These are phyloP conservation scores for Amesomyces nigricolor DNA, from an alignment of 2,329 filamentous ascomycete species.

Conservation along the genomic window DNA sequence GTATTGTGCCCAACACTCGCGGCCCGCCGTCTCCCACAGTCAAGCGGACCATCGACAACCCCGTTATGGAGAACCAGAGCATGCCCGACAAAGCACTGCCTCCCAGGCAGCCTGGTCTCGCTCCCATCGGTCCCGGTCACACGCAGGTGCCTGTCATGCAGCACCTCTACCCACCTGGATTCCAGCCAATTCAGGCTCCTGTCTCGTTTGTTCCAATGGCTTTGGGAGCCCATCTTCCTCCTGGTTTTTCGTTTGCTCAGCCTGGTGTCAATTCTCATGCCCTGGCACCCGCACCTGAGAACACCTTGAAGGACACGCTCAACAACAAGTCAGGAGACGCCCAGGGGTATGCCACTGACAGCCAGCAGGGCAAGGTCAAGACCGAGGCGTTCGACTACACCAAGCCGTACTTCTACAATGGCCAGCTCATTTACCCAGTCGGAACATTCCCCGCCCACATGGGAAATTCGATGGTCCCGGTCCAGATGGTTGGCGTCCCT, in stretches of 20 bases:
- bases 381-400: constrained; percentile 42
- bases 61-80: constrained; percentile 24
- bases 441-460: constrained; percentile 25
- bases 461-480: constrained; percentile 21
- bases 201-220: constrained; percentile 39
- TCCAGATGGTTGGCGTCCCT: constrained; percentile 24
- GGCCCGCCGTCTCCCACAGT: constrained; percentile 46
- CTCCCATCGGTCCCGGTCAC: constrained; percentile 13
- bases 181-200: constrained; percentile 30
- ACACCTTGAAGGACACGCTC: constrained; percentile 23
- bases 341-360: constrained; percentile 5
- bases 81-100: constrained; percentile 17
- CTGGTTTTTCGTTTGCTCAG: constrained; percentile 25
- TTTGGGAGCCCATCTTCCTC: constrained; percentile 35
- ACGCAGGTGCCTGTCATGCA: constrained; percentile 25
- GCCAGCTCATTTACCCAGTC: constrained; percentile 33
- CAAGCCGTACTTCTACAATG: constrained; percentile 37
- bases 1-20: constrained; percentile 61
- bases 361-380: constrained; percentile 32
- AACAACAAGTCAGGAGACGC: constrained; percentile 22
- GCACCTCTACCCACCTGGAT: constrained; percentile 28
- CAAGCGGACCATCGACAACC: constrained; percentile 44
- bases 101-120: constrained; percentile 8
- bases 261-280: constrained; percentile 13
- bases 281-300: constrained; percentile 13